A percentile compares a stretch with the other conserved stretches of the same genome.
Conservation (phyloP, 768 basidiomycete species). For the Hypsizygus marmoreus region DNA sequence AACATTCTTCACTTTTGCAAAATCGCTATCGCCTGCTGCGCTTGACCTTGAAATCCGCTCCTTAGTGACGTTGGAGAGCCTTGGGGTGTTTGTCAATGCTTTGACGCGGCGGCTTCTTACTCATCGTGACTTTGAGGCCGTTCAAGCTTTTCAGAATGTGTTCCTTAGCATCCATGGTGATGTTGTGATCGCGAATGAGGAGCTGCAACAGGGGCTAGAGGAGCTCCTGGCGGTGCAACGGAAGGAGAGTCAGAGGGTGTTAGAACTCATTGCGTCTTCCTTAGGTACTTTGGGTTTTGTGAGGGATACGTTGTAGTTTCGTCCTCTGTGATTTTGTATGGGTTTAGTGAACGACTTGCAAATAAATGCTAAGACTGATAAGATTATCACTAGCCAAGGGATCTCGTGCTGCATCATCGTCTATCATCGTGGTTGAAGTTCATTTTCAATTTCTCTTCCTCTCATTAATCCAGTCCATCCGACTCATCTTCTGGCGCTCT, state of each 20-base stretch:
- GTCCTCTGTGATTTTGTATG: no score
- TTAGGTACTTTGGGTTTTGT: conserved; percentile 79
- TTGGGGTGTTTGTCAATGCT: conserved; percentile 72
- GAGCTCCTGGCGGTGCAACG: conserved; percentile 64
- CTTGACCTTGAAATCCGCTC: conserved; percentile 90
- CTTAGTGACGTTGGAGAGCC: conserved; percentile 61
- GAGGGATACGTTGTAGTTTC: conserved; percentile 60
- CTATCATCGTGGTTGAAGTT: neutral
- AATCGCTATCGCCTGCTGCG: conserved; percentile 86
- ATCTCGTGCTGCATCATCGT: neutral
- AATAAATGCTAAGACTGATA: neutral
- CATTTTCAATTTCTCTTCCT: neutral
- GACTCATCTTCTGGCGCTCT: neutral
- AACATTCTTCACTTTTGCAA: conserved; percentile 79
- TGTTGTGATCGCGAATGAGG: conserved; percentile 67
- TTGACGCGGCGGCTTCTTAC: conserved; percentile 72
- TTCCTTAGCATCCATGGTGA: conserved; percentile 88
- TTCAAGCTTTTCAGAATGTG: conserved; percentile 83
- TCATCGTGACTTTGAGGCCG: conserved; percentile 92
- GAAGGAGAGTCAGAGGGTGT: conserved; percentile 75
- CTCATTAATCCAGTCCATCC: neutral
- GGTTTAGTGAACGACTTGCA: no score
- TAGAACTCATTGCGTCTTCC: conserved; percentile 73
- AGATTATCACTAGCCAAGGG: neutral
- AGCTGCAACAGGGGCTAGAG: conserved; percentile 60